Evolutionary conservation across 2,329 filamentous ascomycete genomes (phyloP).

Genomic region (Botryotinia narcissicola): DNA sequence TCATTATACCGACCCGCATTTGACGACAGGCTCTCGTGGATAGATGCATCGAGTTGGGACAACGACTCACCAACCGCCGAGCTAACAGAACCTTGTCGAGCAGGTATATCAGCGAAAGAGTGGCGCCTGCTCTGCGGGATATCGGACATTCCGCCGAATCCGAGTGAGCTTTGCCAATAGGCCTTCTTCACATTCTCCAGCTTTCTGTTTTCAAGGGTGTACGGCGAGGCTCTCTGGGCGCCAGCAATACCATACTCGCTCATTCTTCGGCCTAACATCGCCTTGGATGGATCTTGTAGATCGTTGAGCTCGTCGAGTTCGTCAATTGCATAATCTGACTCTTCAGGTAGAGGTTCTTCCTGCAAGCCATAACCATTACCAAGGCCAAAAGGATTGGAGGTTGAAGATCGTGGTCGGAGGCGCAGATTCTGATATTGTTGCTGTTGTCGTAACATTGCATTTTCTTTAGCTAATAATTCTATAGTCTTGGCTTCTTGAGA

Average conservation of each 20-base stretch:
- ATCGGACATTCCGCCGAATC: constrained; percentile 60
- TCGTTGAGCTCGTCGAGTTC: constrained; percentile 65
- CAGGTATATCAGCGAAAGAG: constrained; percentile 71
- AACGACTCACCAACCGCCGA: constrained; percentile 52
- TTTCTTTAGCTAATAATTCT: constrained; percentile 60
- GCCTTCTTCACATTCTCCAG: constrained; percentile 64
- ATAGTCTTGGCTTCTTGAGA: constrained; percentile 59
- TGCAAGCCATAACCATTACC: constrained; percentile 59
- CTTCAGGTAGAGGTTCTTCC: constrained; percentile 60
- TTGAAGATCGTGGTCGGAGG: constrained; percentile 58
- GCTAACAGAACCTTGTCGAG: constrained; percentile 61
- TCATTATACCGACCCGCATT: constrained; percentile 37
- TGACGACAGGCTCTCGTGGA: constrained; percentile 35
- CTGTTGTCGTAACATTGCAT: constrained; percentile 60
- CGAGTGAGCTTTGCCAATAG: constrained; percentile 70
- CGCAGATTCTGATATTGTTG: constrained; percentile 55
- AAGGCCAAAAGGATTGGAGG: constrained; percentile 50
- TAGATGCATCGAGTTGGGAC: constrained; percentile 39
- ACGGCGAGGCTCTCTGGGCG: constrained; percentile 34
- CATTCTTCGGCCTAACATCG: constrained; percentile 38
- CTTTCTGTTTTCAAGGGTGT: constrained; percentile 58
- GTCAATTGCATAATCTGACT: constrained; percentile 70
- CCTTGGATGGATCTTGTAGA: constrained; percentile 36
- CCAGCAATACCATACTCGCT: constrained; percentile 40
- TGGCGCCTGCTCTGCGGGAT: constrained; percentile 73